Evolutionary conservation across 495 filamentous ascomycete genomes (phyloP).

Genomic region (Aspergillus carlsbadensis): DNA sequence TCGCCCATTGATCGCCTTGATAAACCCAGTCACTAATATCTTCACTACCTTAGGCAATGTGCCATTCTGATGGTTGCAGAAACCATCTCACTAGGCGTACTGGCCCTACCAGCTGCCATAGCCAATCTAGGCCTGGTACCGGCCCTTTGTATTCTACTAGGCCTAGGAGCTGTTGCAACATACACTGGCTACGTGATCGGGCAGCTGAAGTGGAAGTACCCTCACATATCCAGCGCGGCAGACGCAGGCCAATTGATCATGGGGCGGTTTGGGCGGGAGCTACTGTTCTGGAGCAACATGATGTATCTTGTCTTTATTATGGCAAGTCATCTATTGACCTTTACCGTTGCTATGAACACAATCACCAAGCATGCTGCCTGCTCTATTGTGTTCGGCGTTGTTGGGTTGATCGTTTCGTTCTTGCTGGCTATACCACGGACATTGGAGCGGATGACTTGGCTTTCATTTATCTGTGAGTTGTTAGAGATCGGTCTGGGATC

Average conservation of each 20-base stretch:
- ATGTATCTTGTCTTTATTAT: conserved; percentile 72
- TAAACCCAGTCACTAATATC: too few species aligned
- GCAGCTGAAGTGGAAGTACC: conserved; percentile 34
- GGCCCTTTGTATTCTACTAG: conserved; percentile 61
- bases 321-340: conserved; percentile 69
- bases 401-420: conserved; percentile 63
- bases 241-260: conserved; percentile 70
- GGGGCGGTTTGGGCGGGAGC: conserved; percentile 59
- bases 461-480: conserved; percentile 53
- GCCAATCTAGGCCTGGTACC: neutral
- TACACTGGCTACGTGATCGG: conserved; percentile 36
- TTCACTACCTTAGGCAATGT: too few species aligned
- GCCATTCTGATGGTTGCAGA: too few species aligned
- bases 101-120: too few species aligned
- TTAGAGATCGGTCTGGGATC: too few species aligned
- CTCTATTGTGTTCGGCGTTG: conserved; percentile 63
- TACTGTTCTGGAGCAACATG: conserved; percentile 61
- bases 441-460: conserved; percentile 56
- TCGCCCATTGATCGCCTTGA: too few species aligned
- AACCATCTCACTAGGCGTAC: too few species aligned
- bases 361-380: conserved; percentile 65
- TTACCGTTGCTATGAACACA: conserved; percentile 65
- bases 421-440: conserved; percentile 64
- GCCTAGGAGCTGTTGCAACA: conserved; percentile 63
- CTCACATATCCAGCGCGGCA: conserved; percentile 66